Base-by-base conservation (phyloP, 23 red algal genomes). In the Cyanidiococcus yangmingshanensis region DNA sequence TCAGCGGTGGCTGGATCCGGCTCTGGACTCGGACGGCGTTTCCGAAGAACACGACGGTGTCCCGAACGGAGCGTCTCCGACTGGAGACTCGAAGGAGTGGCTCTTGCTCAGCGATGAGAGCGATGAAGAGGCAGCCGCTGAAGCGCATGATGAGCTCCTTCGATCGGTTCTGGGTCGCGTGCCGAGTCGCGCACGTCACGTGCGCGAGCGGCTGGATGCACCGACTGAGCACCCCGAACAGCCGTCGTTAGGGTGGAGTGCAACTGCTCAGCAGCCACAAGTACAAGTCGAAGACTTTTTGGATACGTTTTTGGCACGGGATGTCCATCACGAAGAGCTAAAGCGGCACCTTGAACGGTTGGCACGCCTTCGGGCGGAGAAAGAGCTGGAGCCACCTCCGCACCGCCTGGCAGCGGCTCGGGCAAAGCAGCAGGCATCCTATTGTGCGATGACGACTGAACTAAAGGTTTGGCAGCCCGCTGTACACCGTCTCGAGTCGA, bases 311-410 rank as follows among this genome's bases (percentile, higher is more conserved):
- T 35, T 29, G 63, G 12, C 21, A 7, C 7, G 32, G 7, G 63
- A 71, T 29, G 63, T 71, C 16, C 63, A 71, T 30, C 63, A 71
- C 27, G 32, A 35, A 25, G 32, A 25, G 7, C 7, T 71, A 7
- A 71, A 71, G 63, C 63, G 63, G 3, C 63, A 71, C 63, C 7
- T 71, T 32, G 63, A 71, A 29, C 63, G 63, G 63, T 29, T 71
- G 27, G 7, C 21, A 29, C 63, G 32, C 3, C 12, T 7, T 7
- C 15, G 63, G 12, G 12, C 63, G 63, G n/a, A 35, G 7, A 12
- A 71, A 30, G 16, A 29, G 32, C 27, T 71, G 63, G 12, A 7
- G 27, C n/a, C 63, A 35, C 63, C 63, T 12, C 63, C 32, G 12
- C 63, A 71, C 32, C 63, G 63, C 15, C 63, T 32, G 3, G 63